Percentiles rank a stretch among this genome's conserved stretches.
These are phyloP conservation scores for Gentiana straminea DNA, from an alignment of 257 asterid genomes.

Conservation along the genomic window DNA sequence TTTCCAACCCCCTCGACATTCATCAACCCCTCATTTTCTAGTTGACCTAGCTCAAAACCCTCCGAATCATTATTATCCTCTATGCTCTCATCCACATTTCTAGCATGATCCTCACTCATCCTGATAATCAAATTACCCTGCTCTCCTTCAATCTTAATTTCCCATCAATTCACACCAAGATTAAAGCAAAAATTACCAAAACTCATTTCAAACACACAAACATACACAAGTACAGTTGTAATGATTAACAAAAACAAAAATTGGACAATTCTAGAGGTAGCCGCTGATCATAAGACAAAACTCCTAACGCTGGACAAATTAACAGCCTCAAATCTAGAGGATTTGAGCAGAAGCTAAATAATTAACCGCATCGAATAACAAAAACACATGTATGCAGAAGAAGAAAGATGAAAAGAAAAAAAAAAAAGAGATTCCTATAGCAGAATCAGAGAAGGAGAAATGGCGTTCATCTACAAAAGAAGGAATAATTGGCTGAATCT, in stretches of 20 bases:
- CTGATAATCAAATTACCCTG: constrained; percentile 6
- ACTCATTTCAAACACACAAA: constrained; percentile 33
- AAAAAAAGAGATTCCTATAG: background rate
- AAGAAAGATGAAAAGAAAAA: background rate
- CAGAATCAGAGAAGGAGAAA: background rate
- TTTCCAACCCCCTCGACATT: constrained; percentile 15
- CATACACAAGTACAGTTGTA: constrained; percentile 1
- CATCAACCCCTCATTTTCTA: constrained; percentile 7
- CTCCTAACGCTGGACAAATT: too few relatives aligned
- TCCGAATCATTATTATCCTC: constrained; percentile 23
- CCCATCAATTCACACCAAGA: constrained; percentile 35
- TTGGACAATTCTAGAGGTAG: background rate
- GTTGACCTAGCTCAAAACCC: constrained; percentile 12
- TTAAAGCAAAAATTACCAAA: constrained; percentile 63
- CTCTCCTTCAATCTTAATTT: background rate
- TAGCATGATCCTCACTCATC: constrained; percentile 35
- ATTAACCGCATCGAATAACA: background rate
- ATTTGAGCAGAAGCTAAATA: background rate
- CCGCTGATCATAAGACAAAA: too few relatives aligned
- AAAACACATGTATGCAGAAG: background rate
- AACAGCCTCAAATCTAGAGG: too few relatives aligned
- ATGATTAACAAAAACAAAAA: background rate
- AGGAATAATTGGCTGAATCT: too few relatives aligned
- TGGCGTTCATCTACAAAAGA: background rate
- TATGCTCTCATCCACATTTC: constrained; percentile 31